Conservation (phyloP, 257 asterid genomes). For the Eucommia ulmoides region DNA sequence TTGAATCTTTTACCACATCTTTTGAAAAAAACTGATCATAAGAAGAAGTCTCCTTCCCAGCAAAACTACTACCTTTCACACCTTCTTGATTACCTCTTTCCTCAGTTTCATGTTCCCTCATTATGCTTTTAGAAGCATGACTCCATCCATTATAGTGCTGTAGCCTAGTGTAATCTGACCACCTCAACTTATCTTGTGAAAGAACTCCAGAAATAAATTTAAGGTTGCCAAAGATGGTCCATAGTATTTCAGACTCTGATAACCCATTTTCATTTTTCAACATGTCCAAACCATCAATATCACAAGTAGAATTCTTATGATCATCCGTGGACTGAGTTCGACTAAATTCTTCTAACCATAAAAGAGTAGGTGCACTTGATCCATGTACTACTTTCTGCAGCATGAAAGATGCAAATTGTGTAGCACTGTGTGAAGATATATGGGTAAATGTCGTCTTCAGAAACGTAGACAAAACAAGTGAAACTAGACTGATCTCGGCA, state of each 20-base stretch:
- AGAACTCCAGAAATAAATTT: constrained; percentile 38
- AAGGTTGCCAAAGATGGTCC: constrained; percentile 40
- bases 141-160: constrained; percentile 58
- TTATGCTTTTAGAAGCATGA: constrained; percentile 46
- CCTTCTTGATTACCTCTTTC: constrained; percentile 57
- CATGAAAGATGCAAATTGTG: constrained; percentile 47
- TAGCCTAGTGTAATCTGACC: constrained; percentile 41
- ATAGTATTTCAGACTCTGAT: constrained; percentile 38
- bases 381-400: constrained; percentile 36
- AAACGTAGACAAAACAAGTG: constrained; percentile 29
- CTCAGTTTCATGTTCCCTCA: constrained; percentile 53
- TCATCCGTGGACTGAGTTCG: constrained; percentile 20
- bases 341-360: constrained; percentile 28
- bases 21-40: constrained; percentile 76
- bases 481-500: constrained; percentile 18
- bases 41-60: constrained; percentile 48
- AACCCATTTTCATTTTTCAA: constrained; percentile 20
- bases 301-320: constrained; percentile 17
- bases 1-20: constrained; percentile 36
- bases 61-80: constrained; percentile 32
- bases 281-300: constrained; percentile 18
- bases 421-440: constrained; percentile 48
- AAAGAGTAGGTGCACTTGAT: constrained; percentile 17
- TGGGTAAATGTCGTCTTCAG: constrained; percentile 36
- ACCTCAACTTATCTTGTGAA: constrained; percentile 34